These are phyloP conservation scores for Tricholoma terreum DNA, from an alignment of 768 basidiomycete species.

Conservation along the genomic window DNA sequence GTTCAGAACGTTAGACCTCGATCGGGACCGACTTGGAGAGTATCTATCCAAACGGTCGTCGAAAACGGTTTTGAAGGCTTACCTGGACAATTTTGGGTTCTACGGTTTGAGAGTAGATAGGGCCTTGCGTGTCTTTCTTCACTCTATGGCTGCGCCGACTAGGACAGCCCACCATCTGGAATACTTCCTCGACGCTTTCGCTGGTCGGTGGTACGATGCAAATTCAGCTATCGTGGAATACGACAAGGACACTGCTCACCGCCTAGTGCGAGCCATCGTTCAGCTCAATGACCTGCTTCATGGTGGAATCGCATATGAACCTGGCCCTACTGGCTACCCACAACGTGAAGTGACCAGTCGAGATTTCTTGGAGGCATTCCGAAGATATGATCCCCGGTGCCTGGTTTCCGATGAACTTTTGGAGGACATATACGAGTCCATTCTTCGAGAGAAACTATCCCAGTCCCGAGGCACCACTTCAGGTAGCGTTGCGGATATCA, in stretches of 20 bases:
- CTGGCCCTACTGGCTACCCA: conserved; percentile 52
- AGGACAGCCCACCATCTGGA: conserved; percentile 47
- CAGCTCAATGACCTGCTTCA: conserved; percentile 90
- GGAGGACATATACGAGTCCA: conserved; percentile 74
- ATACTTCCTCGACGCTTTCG: conserved; percentile 78
- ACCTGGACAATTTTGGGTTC: conserved; percentile 86
- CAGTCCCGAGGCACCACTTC: conserved; percentile 58
- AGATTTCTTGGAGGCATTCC: conserved; percentile 84
- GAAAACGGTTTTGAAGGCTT: conserved; percentile 75
- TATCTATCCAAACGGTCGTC: conserved; percentile 76
- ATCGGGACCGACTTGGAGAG: conserved; percentile 78
- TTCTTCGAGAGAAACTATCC: conserved; percentile 66
- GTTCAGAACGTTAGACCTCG: conserved; percentile 82
- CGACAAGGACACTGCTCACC: conserved; percentile 76
- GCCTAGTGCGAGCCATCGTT: conserved; percentile 75
- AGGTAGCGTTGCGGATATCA: conserved; percentile 43
- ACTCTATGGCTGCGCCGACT: conserved; percentile 63
- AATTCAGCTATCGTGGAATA: conserved; percentile 77
- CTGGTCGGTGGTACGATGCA: conserved; percentile 86
- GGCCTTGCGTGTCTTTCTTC: conserved; percentile 85
- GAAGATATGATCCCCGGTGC: conserved; percentile 67
- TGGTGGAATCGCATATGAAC: conserved; percentile 61
- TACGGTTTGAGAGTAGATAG: conserved; percentile 80
- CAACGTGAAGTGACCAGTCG: conserved; percentile 62
- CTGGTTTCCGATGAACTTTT: conserved; percentile 75